Base-by-base conservation (phyloP, 2,329 filamentous ascomycete genomes). In the Colletotrichum tofieldiae region DNA sequence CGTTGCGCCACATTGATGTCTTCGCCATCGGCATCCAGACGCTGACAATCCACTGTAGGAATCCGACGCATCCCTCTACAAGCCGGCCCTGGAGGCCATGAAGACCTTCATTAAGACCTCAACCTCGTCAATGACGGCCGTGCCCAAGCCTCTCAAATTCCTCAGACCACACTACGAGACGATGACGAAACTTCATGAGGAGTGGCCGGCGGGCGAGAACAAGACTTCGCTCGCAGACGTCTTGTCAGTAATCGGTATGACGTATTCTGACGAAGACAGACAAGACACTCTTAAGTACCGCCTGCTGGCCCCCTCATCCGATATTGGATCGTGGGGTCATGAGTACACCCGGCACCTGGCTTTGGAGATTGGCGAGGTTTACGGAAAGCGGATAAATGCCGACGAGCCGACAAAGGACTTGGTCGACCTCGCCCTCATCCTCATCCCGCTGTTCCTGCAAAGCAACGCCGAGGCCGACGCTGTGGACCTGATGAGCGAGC, bases 51-150 rank as follows among this genome's bases (percentile, higher is more conserved):
- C 14, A 54, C 55, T 73, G 3, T 79, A 97, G 94, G 96, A 98
- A 86, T 89, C 93, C 76, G 93, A 98, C 84, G 88, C 89, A 76
- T 92, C 91, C 71, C 93, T 98, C 77, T 98, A 98, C 87, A 96
- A 95, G 82, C 91, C 95, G 72, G 93, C 96, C 66, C 88, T 99
- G 77, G 95, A 98, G 84, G 93, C 95, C 77, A 98, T 99, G 91
- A 98, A 98, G 87, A 94, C 92, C 79, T 97, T 94, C 81, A 99
- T 99, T 88, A 98, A 98, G 88, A 99, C 96, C 67, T 98, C 96
- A 72, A 99, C 96, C 76, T 98, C 95, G 72, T 99, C 97, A 56
- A 99, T 99, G 96, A 99, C 96, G 60, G 96, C 96, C 72, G 96
- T 99, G 74, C 96, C 97, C 32, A 99, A 99, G 85, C 96, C 96